Evolutionary conservation across 371 early-diverging fungal genomes (phyloP).

Genomic region (Saksenaea oblongispora): DNA sequence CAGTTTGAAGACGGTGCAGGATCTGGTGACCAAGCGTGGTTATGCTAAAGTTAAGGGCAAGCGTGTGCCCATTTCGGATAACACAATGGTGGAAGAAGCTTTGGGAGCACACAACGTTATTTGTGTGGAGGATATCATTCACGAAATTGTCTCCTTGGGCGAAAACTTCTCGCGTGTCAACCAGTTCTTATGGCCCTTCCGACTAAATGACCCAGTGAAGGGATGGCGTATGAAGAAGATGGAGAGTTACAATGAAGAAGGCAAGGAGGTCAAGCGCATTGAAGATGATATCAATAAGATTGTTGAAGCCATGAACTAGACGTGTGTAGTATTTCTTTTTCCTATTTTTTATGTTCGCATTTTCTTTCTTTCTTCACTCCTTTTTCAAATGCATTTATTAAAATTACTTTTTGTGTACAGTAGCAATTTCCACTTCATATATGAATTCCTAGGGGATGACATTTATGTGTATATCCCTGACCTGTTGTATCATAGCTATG

Average conservation of each 20-base stretch:
- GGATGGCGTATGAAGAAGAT: slow-evolving; percentile 96
- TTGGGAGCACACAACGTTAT: slow-evolving; percentile 95
- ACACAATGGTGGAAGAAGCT: slow-evolving; percentile 90
- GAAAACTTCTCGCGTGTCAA: slow-evolving; percentile 79
- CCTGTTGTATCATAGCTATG: too few species aligned
- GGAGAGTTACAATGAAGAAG: slow-evolving; percentile 93
- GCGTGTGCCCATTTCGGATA: slow-evolving; percentile 95
- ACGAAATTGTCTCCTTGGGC: slow-evolving; percentile 97
- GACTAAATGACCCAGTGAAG: slow-evolving; percentile 94
- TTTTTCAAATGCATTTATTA: slow-evolving; percentile 9
- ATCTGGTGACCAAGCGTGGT: slow-evolving; percentile 99
- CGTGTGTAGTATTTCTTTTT: background rate
- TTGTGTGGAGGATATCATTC: slow-evolving; percentile 98
- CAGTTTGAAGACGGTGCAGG: slow-evolving; percentile 97
- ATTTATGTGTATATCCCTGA: too few species aligned
- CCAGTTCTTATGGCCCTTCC: slow-evolving; percentile 98
- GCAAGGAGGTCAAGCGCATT: slow-evolving; percentile 80
- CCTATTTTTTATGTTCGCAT: slow-evolving; percentile 1
- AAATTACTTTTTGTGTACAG: background rate
- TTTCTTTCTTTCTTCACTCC: slow-evolving; percentile 7
- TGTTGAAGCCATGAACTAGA: slow-evolving; percentile 95
- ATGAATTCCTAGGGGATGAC: too few species aligned
- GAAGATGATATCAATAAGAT: slow-evolving; percentile 95
- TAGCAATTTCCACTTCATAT: too few species aligned
- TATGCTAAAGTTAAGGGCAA: slow-evolving; percentile 92